Evolutionary conservation across 2,329 filamentous ascomycete genomes (phyloP).

Genomic region (Venturia oleaginea): DNA sequence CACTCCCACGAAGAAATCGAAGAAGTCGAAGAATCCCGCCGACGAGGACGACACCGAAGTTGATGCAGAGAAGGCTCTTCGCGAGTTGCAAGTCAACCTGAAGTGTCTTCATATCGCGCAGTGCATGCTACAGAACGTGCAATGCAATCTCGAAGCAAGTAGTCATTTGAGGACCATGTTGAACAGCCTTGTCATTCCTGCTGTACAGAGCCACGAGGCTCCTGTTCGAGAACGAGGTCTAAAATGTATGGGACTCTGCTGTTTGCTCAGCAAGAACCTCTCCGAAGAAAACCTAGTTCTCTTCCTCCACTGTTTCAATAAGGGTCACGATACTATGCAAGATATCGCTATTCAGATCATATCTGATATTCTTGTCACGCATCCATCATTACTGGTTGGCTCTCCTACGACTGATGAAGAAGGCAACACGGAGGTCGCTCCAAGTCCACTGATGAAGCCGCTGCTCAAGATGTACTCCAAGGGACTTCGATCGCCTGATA

Average conservation of each 20-base stretch:
- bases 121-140: constrained; percentile 92
- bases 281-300: constrained; percentile 86
- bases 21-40: constrained; percentile 29
- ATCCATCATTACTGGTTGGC: constrained; percentile 68
- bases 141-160: constrained; percentile 79
- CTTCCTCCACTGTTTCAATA: constrained; percentile 93
- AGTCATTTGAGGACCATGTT: constrained; percentile 93
- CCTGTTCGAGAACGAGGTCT: constrained; percentile 86
- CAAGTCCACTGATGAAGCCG: constrained; percentile 42
- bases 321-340: constrained; percentile 82
- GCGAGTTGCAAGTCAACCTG: constrained; percentile 93
- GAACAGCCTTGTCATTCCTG: constrained; percentile 92
- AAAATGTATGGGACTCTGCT: constrained; percentile 81
- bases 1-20: constrained; percentile 37
- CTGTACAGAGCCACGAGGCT: constrained; percentile 85
- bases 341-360: constrained; percentile 86
- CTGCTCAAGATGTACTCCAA: constrained; percentile 81
- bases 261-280: constrained; percentile 80
- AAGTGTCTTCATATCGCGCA: constrained; percentile 96
- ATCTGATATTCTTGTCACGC: constrained; percentile 83
- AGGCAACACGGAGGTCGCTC: constrained; percentile 20
- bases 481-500: constrained; percentile 63
- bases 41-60: constrained; percentile 50
- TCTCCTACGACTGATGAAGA: constrained; percentile 30
- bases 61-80: constrained; percentile 64